A percentile compares a stretch with the other conserved stretches of the same genome.
phyloP scores from a whole-genome alignment of 116 monocot species.

The Phalaenopsis hybrid region DNA sequence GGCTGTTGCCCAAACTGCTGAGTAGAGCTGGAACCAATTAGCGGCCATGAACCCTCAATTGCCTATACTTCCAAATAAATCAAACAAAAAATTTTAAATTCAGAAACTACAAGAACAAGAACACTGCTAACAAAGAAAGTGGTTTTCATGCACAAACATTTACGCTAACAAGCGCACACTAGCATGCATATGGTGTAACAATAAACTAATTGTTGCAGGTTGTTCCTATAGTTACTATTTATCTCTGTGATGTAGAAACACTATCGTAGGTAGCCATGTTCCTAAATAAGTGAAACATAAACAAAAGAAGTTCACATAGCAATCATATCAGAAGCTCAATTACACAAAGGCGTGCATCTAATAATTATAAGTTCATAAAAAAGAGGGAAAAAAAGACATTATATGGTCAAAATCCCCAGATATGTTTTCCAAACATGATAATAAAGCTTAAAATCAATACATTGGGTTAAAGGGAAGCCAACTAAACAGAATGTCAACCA shows the following conservation, averaged over 20 bases:
- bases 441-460: neutral
- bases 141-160: neutral
- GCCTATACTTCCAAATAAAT: constrained; percentile 17
- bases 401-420: neutral
- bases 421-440: neutral
- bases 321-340: neutral
- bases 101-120: neutral
- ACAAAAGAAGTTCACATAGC: neutral
- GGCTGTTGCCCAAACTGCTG: constrained; percentile 51
- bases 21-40: constrained; percentile 22
- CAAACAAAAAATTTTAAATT: neutral
- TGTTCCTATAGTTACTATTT: neutral
- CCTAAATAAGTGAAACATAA: neutral
- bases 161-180: neutral
- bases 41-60: constrained; percentile 58
- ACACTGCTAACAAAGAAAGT: neutral
- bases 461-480: neutral
- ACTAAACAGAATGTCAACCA: neutral
- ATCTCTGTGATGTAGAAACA: neutral
- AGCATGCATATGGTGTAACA: neutral
- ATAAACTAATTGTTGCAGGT: neutral
- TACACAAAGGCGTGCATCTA: neutral
- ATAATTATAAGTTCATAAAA: neutral
- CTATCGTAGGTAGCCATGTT: neutral
- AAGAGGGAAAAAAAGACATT: neutral